Evolutionary conservation across 352 stramenopile species (phyloP).

Genomic region (Phytophthora cajani): DNA sequence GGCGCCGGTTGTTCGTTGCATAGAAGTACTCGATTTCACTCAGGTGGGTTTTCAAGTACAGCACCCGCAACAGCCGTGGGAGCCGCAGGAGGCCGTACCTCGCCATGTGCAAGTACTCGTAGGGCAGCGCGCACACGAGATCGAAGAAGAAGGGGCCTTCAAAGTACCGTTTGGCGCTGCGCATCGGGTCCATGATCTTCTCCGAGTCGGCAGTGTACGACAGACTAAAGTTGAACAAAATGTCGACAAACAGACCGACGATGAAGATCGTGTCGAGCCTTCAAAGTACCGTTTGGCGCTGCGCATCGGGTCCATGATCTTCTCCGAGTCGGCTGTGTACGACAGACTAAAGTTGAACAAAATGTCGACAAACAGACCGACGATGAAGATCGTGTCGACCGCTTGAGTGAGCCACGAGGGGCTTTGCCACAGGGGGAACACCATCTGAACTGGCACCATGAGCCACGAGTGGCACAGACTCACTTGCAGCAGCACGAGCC

Average conservation of each 20-base stretch:
- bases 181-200: constrained; percentile 55
- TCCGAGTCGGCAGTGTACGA: constrained; percentile 56
- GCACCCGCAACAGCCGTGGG: constrained; percentile 40
- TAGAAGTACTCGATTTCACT: constrained; percentile 50
- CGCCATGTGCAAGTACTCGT: constrained; percentile 28
- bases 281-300: constrained; percentile 48
- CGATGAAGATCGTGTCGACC: constrained; percentile 41
- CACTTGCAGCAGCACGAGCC: constrained; percentile 47
- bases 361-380: constrained; percentile 47
- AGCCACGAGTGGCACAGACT: constrained; percentile 57
- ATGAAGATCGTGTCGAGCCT: too few species aligned
- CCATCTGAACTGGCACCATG: constrained; percentile 56
- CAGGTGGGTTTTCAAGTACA: constrained; percentile 39
- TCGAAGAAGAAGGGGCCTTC: constrained; percentile 46
- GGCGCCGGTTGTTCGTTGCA: constrained; percentile 50
- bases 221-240: constrained; percentile 66
- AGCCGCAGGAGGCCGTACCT: constrained; percentile 41
- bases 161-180: constrained; percentile 49
- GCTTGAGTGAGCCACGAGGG: constrained; percentile 39
- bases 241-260: constrained; percentile 41
- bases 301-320: constrained; percentile 51
- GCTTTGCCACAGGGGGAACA: constrained; percentile 52
- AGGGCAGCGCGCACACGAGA: constrained; percentile 49
- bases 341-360: constrained; percentile 67
- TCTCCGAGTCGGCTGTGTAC: constrained; percentile 55